Evolutionary conservation across 805 yeast species (phyloP), one percentile per base, ranked within the genome.

Genomic region (Teunomyces panamensis): DNA sequence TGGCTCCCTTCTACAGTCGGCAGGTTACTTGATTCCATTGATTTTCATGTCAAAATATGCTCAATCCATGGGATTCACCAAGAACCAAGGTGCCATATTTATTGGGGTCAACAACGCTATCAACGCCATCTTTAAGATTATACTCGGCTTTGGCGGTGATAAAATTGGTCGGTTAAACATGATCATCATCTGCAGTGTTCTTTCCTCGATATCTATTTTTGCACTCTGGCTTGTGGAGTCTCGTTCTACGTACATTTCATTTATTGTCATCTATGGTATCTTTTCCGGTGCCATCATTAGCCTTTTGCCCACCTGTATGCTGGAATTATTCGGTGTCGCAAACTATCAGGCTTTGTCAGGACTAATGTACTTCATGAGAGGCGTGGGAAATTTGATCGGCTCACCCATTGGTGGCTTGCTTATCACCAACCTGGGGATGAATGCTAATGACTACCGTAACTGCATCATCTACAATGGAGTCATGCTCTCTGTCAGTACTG

Each of bases 331-430:
- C 52, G 73, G 73, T 3, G 50, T 58, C 3, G 55, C 58, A 13
- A 59, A 60, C 42, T 67, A 68, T 46, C 69, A 68, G 30, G 56
- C 69, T 1, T 52, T 68, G 43, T 56, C 64, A 44, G 69, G 71
- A 2, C 45, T 68, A 26, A 59, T 67, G 67, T 68, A 67, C 47
- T 60, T 64, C 30, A 56, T 56, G 14, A 51, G 73, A 45, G 73
- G 73, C 1, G 39, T 63, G 3, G 72, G 73, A 0, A 66, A 56
- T 27, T 45, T 65, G 35, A 33, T 68, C 7, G 73, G 73, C 0
- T 57, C 69, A 4, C 73, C 73, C 1, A 50, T 68, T 16, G 73
- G 71, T 7, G 73, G 69, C 28, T 44, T 62, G 9, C 45, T 68
- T 50, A 59, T 67, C 10, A 44, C 42, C 0, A 50, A 52, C 7